phyloP scores from a whole-genome alignment of 768 basidiomycete genomes.

The Rhizopogon vesiculosus region DNA sequence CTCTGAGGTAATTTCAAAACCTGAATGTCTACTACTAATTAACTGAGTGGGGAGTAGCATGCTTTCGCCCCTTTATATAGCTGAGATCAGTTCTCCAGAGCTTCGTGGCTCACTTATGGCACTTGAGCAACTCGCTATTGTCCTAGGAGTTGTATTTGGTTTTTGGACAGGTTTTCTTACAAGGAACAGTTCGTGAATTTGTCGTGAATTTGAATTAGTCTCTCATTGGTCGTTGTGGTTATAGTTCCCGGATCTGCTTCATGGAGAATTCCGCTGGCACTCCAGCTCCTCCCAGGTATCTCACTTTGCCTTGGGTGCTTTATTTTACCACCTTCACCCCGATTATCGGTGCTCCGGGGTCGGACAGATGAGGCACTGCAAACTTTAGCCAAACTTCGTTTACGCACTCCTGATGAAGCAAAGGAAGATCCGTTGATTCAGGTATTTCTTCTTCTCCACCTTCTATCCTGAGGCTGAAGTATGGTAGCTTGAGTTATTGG shows the following conservation, averaged over 20 bases:
- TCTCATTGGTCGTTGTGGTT: background rate
- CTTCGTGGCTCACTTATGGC: slow-evolving; percentile 75
- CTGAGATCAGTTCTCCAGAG: slow-evolving; percentile 81
- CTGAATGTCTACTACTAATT: background rate
- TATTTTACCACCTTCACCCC: slow-evolving; percentile 45
- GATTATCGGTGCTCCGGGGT: slow-evolving; percentile 44
- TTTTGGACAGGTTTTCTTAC: slow-evolving; percentile 83
- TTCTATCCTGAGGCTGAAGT: background rate
- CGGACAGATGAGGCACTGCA: slow-evolving; percentile 50
- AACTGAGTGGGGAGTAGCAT: slow-evolving; percentile 41
- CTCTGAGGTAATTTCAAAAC: slow-evolving; percentile 44
- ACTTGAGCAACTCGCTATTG: slow-evolving; percentile 77
- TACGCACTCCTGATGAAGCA: slow-evolving; percentile 41
- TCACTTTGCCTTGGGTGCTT: slow-evolving; percentile 57
- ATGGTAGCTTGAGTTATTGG: slow-evolving; percentile 61
- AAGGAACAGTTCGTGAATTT: slow-evolving; percentile 43
- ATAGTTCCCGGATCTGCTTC: slow-evolving; percentile 59
- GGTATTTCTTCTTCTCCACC: slow-evolving; percentile 20
- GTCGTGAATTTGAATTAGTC: background rate
- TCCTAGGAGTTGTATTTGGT: slow-evolving; percentile 75
- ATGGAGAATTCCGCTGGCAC: slow-evolving; percentile 73
- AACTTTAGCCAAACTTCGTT: slow-evolving; percentile 50
- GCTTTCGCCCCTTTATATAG: slow-evolving; percentile 79
- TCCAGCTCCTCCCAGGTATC: slow-evolving; percentile 68
- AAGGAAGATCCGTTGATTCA: slow-evolving; percentile 47